These are phyloP conservation scores for Rhynchosporium secalis DNA, from an alignment of 2,329 filamentous ascomycete species.

Conservation along the genomic window DNA sequence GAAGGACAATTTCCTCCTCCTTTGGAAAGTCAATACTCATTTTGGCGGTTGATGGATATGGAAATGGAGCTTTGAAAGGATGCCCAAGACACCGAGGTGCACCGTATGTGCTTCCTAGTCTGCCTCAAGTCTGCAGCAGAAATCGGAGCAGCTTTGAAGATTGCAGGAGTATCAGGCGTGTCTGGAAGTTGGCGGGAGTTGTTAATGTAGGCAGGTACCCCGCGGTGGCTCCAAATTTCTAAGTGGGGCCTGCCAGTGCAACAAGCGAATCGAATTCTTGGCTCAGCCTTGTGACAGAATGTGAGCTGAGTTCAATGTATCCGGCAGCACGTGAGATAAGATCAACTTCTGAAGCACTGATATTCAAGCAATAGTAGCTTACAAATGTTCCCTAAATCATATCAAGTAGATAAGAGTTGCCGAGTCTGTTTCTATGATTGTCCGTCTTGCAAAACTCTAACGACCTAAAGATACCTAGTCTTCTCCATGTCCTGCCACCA, in stretches of 20 bases:
- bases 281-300: slow-evolving; percentile 15
- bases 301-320: not conserved
- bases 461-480: too few species aligned
- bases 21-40: slow-evolving; percentile 79
- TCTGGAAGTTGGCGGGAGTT: not conserved
- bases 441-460: too few species aligned
- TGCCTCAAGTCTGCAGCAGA: not conserved
- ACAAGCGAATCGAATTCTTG: not conserved
- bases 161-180: not conserved
- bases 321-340: not conserved
- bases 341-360: too few species aligned
- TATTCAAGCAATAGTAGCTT: too few species aligned
- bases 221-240: slow-evolving; percentile 25
- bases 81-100: not conserved
- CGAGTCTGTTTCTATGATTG: too few species aligned
- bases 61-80: not conserved
- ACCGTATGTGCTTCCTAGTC: not conserved
- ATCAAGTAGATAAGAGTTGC: too few species aligned
- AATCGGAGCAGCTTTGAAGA: not conserved
- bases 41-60: slow-evolving; percentile 19
- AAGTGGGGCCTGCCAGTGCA: not conserved
- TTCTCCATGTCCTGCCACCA: too few species aligned
- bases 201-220: slow-evolving; percentile 1
- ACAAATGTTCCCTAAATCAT: too few species aligned
- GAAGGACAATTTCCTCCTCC: slow-evolving; percentile 83